These are phyloP conservation scores for Rhizophora mangle DNA, from an alignment of 345 rosid species.

Conservation along the genomic window DNA sequence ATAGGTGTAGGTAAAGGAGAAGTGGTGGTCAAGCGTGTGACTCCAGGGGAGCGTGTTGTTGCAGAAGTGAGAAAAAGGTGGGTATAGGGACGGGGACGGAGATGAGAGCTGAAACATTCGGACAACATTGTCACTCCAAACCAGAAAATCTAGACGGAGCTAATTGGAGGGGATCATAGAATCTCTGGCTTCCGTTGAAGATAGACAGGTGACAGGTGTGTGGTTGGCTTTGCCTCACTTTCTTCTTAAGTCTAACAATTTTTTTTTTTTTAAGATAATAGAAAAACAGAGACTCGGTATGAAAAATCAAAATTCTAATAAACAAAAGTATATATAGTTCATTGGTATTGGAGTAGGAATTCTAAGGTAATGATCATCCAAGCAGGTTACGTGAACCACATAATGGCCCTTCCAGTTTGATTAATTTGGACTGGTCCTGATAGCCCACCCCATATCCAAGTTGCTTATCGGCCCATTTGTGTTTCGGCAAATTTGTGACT, in stretches of 20 bases:
- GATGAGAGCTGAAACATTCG: slow-evolving; percentile 44
- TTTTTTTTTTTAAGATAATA: no score
- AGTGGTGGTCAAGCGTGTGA: background rate
- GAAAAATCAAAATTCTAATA: no score
- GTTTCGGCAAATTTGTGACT: no score
- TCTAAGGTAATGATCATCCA: no score
- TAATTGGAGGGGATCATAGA: slow-evolving; percentile 21
- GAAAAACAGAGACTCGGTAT: no score
- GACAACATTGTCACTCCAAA: slow-evolving; percentile 44
- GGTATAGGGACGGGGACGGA: slow-evolving; percentile 39
- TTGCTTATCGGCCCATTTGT: no score
- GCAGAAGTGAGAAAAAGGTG: slow-evolving; percentile 22
- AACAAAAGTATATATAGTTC: no score
- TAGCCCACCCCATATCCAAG: no score
- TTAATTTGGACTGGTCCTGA: no score
- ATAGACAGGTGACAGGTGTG: slow-evolving; percentile 10
- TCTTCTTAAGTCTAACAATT: background rate
- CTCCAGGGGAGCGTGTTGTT: slow-evolving; percentile 18
- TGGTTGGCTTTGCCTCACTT: slow-evolving; percentile 13
- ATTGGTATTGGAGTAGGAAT: no score
- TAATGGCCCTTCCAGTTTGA: no score
- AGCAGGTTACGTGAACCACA: no score
- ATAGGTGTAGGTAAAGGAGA: slow-evolving; percentile 14
- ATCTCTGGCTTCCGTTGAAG: slow-evolving; percentile 27
- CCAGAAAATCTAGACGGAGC: slow-evolving; percentile 18